These are phyloP conservation scores for Aspergillus amoenus DNA, from an alignment of 2,329 filamentous ascomycete genomes.

Conservation along the genomic window DNA sequence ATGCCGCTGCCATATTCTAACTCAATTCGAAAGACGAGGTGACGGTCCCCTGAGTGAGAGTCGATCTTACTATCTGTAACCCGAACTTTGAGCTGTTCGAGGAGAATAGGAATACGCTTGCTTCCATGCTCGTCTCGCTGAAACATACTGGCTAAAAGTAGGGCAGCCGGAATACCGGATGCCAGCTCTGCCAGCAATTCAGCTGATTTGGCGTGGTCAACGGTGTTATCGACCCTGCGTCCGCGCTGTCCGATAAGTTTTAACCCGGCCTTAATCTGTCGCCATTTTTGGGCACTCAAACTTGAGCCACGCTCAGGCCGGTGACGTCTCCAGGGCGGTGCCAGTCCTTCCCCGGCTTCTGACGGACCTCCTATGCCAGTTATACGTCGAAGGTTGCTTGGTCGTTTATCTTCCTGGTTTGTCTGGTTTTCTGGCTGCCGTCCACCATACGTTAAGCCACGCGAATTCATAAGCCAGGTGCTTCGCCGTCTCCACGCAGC, in stretches of 20 bases:
- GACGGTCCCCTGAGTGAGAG: conserved; percentile 58
- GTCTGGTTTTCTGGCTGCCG: conserved; percentile 53
- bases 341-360: conserved; percentile 62
- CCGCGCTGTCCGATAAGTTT: conserved; percentile 69
- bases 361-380: conserved; percentile 62
- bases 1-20: conserved; percentile 94
- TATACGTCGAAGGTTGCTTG: conserved; percentile 64
- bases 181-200: conserved; percentile 94
- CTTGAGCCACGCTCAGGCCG: conserved; percentile 67
- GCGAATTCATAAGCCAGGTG: conserved; percentile 53
- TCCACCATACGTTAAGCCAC: conserved; percentile 49
- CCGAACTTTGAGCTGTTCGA: conserved; percentile 89
- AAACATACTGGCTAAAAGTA: conserved; percentile 97
- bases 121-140: conserved; percentile 95
- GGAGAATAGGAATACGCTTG: conserved; percentile 87
- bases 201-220: conserved; percentile 92
- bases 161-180: conserved; percentile 85
- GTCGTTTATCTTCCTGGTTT: conserved; percentile 53
- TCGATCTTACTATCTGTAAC: conserved; percentile 79
- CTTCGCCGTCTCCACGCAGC: conserved; percentile 60
- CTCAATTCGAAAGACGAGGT: conserved; percentile 86
- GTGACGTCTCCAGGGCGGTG: conserved; percentile 53
- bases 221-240: conserved; percentile 77
- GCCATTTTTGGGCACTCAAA: conserved; percentile 79
- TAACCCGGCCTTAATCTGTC: conserved; percentile 85